phyloP scores from a whole-genome alignment of 2,329 filamentous ascomycete species.

The Penicillium sp. region DNA sequence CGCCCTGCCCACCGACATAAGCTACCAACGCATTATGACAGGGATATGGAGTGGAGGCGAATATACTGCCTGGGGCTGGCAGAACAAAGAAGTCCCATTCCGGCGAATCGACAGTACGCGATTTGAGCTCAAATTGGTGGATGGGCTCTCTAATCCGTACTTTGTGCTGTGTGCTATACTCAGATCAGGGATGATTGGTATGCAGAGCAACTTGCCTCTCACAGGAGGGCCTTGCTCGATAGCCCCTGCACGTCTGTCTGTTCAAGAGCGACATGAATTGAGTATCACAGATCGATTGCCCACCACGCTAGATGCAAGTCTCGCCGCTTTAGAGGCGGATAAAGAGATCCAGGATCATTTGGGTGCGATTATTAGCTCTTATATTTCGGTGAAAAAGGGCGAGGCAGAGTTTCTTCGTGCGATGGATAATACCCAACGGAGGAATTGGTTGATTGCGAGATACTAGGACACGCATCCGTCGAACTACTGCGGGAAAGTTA shows the following conservation, averaged over 20 bases:
- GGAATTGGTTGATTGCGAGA: neutral
- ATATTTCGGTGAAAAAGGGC: neutral
- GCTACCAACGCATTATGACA: conserved; percentile 69
- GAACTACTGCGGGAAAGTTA: too few relatives aligned
- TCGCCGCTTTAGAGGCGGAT: neutral
- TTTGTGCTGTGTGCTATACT: conserved; percentile 65
- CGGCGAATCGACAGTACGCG: conserved; percentile 66
- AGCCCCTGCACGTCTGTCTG: neutral
- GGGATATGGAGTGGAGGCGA: conserved; percentile 77
- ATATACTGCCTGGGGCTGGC: conserved; percentile 77
- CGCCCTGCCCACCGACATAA: conserved; percentile 64
- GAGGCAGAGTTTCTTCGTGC: neutral
- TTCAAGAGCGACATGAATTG: neutral
- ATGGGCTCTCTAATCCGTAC: conserved; percentile 79
- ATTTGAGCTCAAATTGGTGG: conserved; percentile 79
- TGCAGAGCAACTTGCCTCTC: neutral
- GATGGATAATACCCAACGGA: neutral
- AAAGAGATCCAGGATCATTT: neutral
- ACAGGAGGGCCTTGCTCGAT: neutral
- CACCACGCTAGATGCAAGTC: neutral
- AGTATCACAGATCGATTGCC: neutral
- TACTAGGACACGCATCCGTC: neutral
- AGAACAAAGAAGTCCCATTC: conserved; percentile 76
- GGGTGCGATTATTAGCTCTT: neutral
- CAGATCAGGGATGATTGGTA: neutral